A percentile compares a stretch with the other conserved stretches of the same genome.
Evolutionary conservation across 1,284 basidiomycete genomes (phyloP).

Genomic region (Ganoderma boninense): DNA sequence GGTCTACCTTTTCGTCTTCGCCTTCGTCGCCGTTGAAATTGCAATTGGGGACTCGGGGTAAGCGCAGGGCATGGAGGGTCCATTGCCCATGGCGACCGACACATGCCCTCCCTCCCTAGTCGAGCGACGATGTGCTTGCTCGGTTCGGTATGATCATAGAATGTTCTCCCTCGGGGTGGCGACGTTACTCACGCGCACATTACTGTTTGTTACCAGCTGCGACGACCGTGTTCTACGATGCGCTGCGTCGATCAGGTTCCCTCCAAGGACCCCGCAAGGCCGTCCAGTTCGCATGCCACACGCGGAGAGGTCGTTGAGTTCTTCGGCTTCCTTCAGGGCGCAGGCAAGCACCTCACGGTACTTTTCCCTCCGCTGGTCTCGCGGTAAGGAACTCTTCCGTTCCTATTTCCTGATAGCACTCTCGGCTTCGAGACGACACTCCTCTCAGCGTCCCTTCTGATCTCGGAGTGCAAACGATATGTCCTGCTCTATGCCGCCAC

Average conservation of each 20-base stretch:
- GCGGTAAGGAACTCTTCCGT: no score
- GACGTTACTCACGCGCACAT: neutral
- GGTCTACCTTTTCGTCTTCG: neutral
- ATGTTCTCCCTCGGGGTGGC: no score
- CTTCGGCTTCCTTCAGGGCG: slow-evolving; percentile 8
- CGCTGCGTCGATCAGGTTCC: no score
- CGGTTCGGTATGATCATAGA: no score
- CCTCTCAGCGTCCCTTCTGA: neutral
- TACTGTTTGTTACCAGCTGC: neutral
- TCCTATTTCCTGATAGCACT: no score
- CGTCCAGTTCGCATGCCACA: slow-evolving; percentile 9
- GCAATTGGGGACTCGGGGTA: neutral
- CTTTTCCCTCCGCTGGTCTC: slow-evolving; percentile 2
- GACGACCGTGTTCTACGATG: no score
- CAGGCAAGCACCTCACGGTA: slow-evolving; percentile 1
- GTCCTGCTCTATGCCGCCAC: neutral
- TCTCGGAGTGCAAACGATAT: neutral
- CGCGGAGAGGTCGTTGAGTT: slow-evolving; percentile 12
- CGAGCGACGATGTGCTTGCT: neutral
- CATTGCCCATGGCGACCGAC: neutral
- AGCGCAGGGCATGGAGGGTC: neutral
- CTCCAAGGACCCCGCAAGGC: no score
- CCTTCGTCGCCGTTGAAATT: neutral
- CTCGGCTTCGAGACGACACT: neutral
- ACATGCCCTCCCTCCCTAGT: neutral